Conservation (phyloP, 2,329 filamentous ascomycete genomes). For the Epichloe sylvatica region DNA sequence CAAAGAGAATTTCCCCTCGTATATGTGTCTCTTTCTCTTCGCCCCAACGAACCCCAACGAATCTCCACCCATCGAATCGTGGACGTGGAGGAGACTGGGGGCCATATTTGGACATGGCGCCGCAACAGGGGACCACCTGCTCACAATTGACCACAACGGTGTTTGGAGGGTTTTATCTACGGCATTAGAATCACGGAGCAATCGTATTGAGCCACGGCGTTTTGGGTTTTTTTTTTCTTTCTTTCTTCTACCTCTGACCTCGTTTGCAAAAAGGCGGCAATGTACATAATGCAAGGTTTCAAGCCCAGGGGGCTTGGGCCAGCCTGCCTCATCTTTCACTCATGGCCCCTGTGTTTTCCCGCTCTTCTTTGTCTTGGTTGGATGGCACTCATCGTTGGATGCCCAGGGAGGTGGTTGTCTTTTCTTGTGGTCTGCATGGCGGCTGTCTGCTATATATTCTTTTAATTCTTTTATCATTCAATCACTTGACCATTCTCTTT, state of each 20-base stretch:
- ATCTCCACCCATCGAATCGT: not conserved
- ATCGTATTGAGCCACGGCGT: constrained; percentile 3
- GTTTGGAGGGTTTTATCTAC: not conserved
- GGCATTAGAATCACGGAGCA: constrained; percentile 4
- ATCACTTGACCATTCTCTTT: not conserved
- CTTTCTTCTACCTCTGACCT: too few species aligned
- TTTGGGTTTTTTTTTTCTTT: not conserved
- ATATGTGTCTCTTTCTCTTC: not conserved
- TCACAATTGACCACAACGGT: not conserved
- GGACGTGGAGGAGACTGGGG: not conserved
- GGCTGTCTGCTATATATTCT: not conserved
- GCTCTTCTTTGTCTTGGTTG: not conserved
- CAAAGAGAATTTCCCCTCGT: not conserved
- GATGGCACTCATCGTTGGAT: not conserved
- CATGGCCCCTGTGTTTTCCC: not conserved
- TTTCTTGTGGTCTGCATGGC: not conserved
- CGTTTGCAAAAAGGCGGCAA: not conserved
- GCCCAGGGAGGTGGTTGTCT: not conserved
- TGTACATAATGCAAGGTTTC: not conserved
- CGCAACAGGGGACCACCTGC: not conserved
- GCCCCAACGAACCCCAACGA: not conserved
- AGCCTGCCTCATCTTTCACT: not conserved
- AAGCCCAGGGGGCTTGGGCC: not conserved
- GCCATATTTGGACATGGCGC: not conserved
- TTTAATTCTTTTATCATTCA: not conserved